Base-by-base conservation (phyloP, 2,329 filamentous ascomycete species). In the Cladophialophora chaetospira region DNA sequence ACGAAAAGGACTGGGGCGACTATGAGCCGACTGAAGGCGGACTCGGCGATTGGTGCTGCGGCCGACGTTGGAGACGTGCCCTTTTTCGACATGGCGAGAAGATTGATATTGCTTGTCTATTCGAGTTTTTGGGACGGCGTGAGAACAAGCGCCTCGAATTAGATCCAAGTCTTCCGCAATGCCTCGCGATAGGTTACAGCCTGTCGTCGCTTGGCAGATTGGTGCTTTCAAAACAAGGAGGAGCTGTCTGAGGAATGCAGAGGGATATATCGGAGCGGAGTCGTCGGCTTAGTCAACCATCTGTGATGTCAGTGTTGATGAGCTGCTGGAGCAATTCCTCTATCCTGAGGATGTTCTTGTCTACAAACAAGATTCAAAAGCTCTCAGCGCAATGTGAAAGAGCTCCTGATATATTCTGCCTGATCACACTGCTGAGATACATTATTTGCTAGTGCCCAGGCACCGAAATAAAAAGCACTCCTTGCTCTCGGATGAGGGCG, bases 1-100 rank as follows among this genome's bases (percentile, higher is more conserved):
- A 83, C 74, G 68, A 88, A 82, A 62, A 84, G 77, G 60, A 88
- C 63, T 5, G 87, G 85, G 0, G 84, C 86, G 72, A 87, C 76
- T 63, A 88, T 63, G 17, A 76, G 15, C 15, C 65, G 64, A 15
- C 53, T 55, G 52, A 67, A 28, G 31, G 65, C 31, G 5, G 62
- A 56, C 23, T 68, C 65, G 21, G 55, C 6, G 29, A 48, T 21
- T n/a, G 54, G 54, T 8, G 46, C 23, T 15, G 44, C 23, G n/a
- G 55, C 60, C 9, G 47, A 15, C 2, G 29, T 8, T 15, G 29
- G 15, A 21, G 53, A 21, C 26, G 50, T 5, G 11, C 48, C 25
- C 54, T 51, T 53, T 5, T 46, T 53, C 29, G 60, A 40, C 57
- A 57, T 60, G 50, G 28, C 21, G 44, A 29, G 13, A 11, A 10